Conservation (phyloP, 345 rosid species). For the Adansonia digitata region DNA sequence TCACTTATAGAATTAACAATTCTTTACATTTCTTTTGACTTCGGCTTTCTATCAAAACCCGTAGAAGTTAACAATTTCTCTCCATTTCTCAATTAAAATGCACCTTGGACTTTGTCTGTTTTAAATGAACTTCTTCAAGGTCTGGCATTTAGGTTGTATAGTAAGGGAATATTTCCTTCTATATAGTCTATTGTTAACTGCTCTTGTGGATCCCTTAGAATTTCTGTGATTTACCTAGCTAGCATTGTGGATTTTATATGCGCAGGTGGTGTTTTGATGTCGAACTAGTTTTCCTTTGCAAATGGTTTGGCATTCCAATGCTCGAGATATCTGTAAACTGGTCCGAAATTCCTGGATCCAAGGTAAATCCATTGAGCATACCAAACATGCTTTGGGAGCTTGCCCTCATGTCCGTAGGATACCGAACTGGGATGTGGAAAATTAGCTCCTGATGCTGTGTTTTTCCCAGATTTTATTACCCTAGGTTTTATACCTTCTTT, state of each 20-base stretch:
- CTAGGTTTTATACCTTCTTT: neutral
- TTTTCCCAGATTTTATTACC: neutral
- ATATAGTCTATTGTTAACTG: neutral
- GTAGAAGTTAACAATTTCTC: neutral
- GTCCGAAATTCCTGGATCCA: constrained; percentile 97
- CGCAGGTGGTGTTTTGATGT: constrained; percentile 99
- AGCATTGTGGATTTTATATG: neutral
- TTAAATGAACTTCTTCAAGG: neutral
- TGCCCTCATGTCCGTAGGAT: constrained; percentile 81
- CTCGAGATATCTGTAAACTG: constrained; percentile 85
- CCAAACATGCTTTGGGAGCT: constrained; percentile 98
- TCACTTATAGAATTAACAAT: neutral
- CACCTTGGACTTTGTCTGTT: neutral
- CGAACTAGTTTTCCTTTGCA: constrained; percentile 87
- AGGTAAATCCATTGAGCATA: constrained; percentile 82
- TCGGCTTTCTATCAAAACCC: neutral
- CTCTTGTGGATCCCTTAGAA: neutral
- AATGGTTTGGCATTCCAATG: constrained; percentile 66
- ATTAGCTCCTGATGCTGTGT: constrained; percentile 29
- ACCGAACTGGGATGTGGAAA: constrained; percentile 81
- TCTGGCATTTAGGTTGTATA: neutral
- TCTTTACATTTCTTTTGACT: neutral
- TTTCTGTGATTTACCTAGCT: neutral
- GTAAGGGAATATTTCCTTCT: neutral
- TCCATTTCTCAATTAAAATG: neutral